Base-by-base conservation (phyloP, 2,329 filamentous ascomycete species). In the Ophiocordyceps robertsii region DNA sequence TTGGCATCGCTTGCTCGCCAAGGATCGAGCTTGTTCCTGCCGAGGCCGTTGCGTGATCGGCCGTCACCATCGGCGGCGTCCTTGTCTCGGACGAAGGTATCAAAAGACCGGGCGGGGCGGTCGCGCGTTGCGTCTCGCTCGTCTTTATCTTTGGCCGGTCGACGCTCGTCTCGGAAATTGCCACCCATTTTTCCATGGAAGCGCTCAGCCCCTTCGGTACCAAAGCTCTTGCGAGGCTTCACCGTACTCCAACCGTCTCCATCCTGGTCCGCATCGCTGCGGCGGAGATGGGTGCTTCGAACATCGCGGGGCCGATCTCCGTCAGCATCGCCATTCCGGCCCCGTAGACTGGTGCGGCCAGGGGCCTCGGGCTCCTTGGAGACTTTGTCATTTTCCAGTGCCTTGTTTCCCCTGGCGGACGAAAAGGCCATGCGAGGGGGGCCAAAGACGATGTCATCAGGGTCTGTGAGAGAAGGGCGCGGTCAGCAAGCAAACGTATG, bases 361-460 rank as follows among this genome's bases (percentile, higher is more conserved):
- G 66, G 64, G 12, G 62, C 54, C 21, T 77, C 72, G 8, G 59
- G 43, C 39, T 76, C 73, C 51, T 73, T 77, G 21, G 56, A 47
- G 3, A 63, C 56, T 50, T 75, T 78, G 27, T 80, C 72, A 27
- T 64, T 65, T 40, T 77, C 74, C 40, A 69, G 63, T 13, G 64
- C 62, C 45, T 70, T 68, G 42, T 62, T 59, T 21, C 75, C 68
- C 45, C 83, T 84, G 19, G 82, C 75, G 1, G 88, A 93, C 42
- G 85, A 77, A 61, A 95, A 95, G 37, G 79, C 77, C 38, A 79
- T 85, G 60, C 85, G 84, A 2, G 88, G 85, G 17, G 88, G 88
- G 13, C 85, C 88, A 44, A 95, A 82, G 45, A 92, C 74, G 44
- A 93, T 83, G 49, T 93, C 87, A 53, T 94, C 89, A 54, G 75